Conservation (phyloP, 116 monocot species). For the Dioscorea cayenensis region DNA sequence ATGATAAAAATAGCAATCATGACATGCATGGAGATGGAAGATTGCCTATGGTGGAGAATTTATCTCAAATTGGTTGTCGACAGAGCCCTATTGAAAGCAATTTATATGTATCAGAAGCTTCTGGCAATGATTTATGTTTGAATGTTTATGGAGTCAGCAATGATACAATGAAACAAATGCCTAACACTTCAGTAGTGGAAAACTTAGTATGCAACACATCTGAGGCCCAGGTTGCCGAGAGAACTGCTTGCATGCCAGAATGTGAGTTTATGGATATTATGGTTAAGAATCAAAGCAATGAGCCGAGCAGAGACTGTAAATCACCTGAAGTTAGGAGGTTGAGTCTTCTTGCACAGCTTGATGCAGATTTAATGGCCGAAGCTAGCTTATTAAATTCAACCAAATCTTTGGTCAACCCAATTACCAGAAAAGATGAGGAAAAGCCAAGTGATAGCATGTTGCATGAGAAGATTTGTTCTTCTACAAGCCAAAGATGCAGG, state of each 20-base stretch:
- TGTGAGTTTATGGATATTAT: not conserved
- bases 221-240: not conserved
- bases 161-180: not conserved
- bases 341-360: not conserved
- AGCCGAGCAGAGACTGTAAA: not conserved
- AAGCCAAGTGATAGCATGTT: not conserved
- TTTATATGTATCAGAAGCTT: slow-evolving; percentile 1
- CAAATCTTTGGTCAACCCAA: not conserved
- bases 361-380: slow-evolving; percentile 2
- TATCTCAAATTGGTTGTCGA: not conserved
- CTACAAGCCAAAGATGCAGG: not conserved
- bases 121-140: not conserved
- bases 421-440: not conserved
- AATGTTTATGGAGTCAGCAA: not conserved
- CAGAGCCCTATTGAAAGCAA: not conserved
- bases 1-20: not conserved
- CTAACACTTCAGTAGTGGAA: not conserved
- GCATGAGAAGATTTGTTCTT: slow-evolving; percentile 4
- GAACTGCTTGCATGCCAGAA: not conserved
- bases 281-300: not conserved
- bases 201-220: not conserved
- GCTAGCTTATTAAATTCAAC: not conserved
- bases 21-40: not conserved
- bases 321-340: slow-evolving; percentile 10
- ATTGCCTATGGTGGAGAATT: slow-evolving; percentile 2